Percentiles rank a stretch among this genome's conserved stretches.
phyloP scores from a whole-genome alignment of 2,329 filamentous ascomycete species.

The Botrytis deweyae region DNA sequence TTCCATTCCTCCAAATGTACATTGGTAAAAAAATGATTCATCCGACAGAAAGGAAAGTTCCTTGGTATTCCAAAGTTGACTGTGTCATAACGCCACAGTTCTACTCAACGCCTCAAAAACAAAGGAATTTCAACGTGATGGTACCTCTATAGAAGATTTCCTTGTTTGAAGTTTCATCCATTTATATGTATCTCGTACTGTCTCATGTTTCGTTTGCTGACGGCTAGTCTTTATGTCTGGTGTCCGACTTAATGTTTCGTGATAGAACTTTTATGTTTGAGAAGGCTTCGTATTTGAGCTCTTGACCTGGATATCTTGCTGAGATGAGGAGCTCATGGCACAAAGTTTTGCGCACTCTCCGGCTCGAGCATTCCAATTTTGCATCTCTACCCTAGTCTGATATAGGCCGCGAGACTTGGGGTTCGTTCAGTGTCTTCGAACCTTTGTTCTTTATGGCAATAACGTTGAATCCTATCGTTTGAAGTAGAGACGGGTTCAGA shows the following conservation, averaged over 20 bases:
- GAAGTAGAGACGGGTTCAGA: not conserved
- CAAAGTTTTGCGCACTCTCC: not conserved
- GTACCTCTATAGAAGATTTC: not conserved
- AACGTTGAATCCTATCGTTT: not conserved
- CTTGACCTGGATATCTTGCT: not conserved
- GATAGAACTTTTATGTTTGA: not conserved
- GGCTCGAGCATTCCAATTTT: not conserved
- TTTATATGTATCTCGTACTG: not conserved
- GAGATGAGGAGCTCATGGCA: not conserved
- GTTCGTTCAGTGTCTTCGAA: not conserved
- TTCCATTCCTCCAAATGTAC: not conserved
- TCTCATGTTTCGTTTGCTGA: not conserved
- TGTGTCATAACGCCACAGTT: not conserved
- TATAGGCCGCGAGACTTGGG: not conserved
- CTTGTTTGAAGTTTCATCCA: not conserved
- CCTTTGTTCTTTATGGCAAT: not conserved
- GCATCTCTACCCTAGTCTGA: not conserved
- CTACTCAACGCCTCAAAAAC: not conserved
- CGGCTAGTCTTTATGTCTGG: not conserved
- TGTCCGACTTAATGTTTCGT: not conserved
- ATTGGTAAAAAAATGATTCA: not conserved
- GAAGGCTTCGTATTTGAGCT: not conserved
- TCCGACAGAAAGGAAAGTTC: not conserved
- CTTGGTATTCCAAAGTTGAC: not conserved
- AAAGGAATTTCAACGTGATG: not conserved